Conservation (phyloP, 257 asterid species). For the Rhazya stricta region DNA sequence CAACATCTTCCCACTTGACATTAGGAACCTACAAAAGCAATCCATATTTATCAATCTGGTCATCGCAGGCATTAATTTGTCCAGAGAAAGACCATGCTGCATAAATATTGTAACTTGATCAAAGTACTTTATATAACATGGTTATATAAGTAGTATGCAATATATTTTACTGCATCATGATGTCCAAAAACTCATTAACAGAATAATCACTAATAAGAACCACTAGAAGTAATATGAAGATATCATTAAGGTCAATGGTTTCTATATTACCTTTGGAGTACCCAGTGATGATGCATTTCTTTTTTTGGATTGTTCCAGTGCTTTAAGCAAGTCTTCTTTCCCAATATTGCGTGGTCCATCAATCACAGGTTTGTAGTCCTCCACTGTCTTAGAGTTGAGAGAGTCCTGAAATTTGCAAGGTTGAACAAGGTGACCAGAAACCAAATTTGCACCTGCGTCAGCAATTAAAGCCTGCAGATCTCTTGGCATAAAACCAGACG, state of each 20-base stretch:
- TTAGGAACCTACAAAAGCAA: conserved; percentile 60
- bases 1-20: conserved; percentile 97
- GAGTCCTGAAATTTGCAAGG: conserved; percentile 32
- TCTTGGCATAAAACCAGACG: conserved; percentile 96
- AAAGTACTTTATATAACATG: background rate
- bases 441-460: conserved; percentile 74
- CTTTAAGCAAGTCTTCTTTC: conserved; percentile 73
- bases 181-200: background rate
- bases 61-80: background rate
- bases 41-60: background rate
- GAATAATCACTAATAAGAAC: background rate
- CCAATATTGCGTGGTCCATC: conserved; percentile 37
- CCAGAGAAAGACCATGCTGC: background rate
- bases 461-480: conserved; percentile 82
- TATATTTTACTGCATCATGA: background rate
- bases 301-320: conserved; percentile 86
- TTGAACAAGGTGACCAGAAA: conserved; percentile 39
- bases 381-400: conserved; percentile 29
- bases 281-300: conserved; percentile 95
- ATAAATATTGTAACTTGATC: background rate
- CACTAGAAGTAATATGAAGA: background rate
- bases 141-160: background rate
- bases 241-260: conserved; percentile 1
- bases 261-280: conserved; percentile 73
- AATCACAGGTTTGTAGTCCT: conserved; percentile 27